Percentiles rank a stretch among this genome's conserved stretches.
phyloP scores from a whole-genome alignment of 228 moss, liverwort and hornwort genomes.

The Sphagnum magellanicum region DNA sequence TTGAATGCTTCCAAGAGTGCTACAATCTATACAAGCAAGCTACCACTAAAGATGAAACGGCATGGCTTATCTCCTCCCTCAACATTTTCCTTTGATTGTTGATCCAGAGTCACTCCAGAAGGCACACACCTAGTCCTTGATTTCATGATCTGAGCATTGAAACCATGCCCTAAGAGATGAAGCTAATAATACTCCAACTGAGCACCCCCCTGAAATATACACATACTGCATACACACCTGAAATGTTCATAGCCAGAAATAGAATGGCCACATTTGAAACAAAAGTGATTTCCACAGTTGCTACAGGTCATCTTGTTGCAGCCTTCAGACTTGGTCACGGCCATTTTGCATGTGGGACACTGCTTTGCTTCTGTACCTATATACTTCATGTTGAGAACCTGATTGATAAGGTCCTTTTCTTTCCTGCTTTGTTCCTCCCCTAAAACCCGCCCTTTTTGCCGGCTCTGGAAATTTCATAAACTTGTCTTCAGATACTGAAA shows the following conservation, averaged over 20 bases:
- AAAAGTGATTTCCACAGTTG: constrained; percentile 60
- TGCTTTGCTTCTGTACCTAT: constrained; percentile 66
- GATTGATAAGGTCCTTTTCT: constrained; percentile 55
- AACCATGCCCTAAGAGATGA: no score
- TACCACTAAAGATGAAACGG: background rate
- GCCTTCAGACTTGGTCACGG: constrained; percentile 66
- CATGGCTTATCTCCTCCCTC: background rate
- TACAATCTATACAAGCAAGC: background rate
- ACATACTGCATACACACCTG: constrained; percentile 1
- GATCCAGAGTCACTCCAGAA: background rate
- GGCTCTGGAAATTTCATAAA: constrained; percentile 19
- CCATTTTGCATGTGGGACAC: constrained; percentile 65
- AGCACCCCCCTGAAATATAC: no score
- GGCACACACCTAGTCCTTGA: background rate
- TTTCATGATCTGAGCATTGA: background rate
- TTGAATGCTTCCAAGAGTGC: background rate
- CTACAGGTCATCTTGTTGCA: constrained; percentile 80
- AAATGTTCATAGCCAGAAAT: constrained; percentile 59
- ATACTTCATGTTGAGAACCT: constrained; percentile 61
- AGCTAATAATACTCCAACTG: no score
- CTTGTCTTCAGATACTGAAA: no score
- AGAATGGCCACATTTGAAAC: constrained; percentile 54
- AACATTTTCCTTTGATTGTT: background rate
- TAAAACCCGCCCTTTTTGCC: constrained; percentile 31
- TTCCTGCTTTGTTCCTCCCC: constrained; percentile 45